Conservation (phyloP, 345 rosid genomes). For the Turnera subulata region DNA sequence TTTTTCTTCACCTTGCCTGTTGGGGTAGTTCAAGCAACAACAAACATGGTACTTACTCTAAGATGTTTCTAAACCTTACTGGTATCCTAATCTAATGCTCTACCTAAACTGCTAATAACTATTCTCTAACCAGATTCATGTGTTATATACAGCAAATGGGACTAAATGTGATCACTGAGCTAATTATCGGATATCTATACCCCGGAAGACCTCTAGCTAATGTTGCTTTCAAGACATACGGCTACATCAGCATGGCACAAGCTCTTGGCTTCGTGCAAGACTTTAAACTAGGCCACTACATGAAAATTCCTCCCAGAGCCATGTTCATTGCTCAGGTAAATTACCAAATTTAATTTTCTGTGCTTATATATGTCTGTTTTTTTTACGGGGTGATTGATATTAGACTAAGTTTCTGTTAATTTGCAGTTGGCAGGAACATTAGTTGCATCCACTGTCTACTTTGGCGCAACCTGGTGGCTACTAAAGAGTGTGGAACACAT, state of each 20-base stretch:
- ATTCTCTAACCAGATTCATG: too few relatives aligned
- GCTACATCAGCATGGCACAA: slow-evolving; percentile 80
- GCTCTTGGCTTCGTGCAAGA: slow-evolving; percentile 62
- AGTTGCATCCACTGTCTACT: not conserved
- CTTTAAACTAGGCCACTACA: slow-evolving; percentile 89
- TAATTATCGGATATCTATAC: slow-evolving; percentile 65
- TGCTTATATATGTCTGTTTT: too few relatives aligned
- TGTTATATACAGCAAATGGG: slow-evolving; percentile 63
- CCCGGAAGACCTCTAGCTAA: slow-evolving; percentile 88
- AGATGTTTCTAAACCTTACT: too few relatives aligned
- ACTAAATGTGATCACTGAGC: slow-evolving; percentile 71
- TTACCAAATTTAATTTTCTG: not conserved
- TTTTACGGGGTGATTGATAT: too few relatives aligned
- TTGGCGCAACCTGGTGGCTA: not conserved
- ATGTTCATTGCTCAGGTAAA: slow-evolving; percentile 82
- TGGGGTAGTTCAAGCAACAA: slow-evolving; percentile 70
- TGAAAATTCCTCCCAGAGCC: slow-evolving; percentile 83
- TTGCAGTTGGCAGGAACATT: not conserved
- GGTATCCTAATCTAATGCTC: too few relatives aligned
- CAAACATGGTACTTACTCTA: slow-evolving; percentile 44
- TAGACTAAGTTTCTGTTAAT: slow-evolving; percentile 1
- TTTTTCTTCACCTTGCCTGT: slow-evolving; percentile 72
- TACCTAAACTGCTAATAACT: too few relatives aligned
- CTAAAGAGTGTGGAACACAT: not conserved
- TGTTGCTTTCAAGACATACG: slow-evolving; percentile 90